Evolutionary conservation across 768 basidiomycete species (phyloP), one percentile per base, ranked within the genome.

Genomic region (Amanita polypyramis): DNA sequence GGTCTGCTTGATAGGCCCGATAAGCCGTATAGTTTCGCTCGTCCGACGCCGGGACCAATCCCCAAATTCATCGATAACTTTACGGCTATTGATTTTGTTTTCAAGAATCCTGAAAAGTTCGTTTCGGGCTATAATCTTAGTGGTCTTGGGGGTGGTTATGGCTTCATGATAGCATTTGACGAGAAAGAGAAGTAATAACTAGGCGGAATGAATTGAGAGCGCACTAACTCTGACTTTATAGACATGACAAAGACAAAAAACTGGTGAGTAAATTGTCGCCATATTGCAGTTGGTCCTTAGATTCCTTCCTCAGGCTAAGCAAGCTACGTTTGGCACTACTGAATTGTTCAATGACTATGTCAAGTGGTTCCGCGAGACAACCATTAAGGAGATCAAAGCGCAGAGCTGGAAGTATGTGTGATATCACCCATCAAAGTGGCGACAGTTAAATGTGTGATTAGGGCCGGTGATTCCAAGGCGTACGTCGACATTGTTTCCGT

Each of bases 21-120:
- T 19, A 62, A 65, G 45, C n/a, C n/a, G n/a, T 77, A 75, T 51
- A 62, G 56, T 6, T 74, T 72, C 53, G 60, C 59, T n/a, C 65
- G 65, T 2, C 75, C 75, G 5, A 48, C 55, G 2, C 19, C 65
- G 4, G 32, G 54, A 9, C 60, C 59, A 3, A 55, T 66, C 29
- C 54, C 61, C 9, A 61, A 63, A 50, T 48, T 63, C 19, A 45
- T 70, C 23, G 61, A 65, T 43, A 67, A 61, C 1, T 60, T 65
- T 50, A 56, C 54, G 2, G 64, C 61, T 2, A 70, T 70, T 54
- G 57, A 62, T 21, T 52, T 55, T 10, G 63, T 63, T 15, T 64
- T 65, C 54, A 59, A 52, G 35, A 66, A 74, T 47, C 57, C 62
- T 1, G 32, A 50, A 2, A 52, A 55, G 29, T 75, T 71, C 64